These are phyloP conservation scores for Colletotrichum godetiae DNA, from an alignment of 2,329 filamentous ascomycete genomes.

Conservation along the genomic window DNA sequence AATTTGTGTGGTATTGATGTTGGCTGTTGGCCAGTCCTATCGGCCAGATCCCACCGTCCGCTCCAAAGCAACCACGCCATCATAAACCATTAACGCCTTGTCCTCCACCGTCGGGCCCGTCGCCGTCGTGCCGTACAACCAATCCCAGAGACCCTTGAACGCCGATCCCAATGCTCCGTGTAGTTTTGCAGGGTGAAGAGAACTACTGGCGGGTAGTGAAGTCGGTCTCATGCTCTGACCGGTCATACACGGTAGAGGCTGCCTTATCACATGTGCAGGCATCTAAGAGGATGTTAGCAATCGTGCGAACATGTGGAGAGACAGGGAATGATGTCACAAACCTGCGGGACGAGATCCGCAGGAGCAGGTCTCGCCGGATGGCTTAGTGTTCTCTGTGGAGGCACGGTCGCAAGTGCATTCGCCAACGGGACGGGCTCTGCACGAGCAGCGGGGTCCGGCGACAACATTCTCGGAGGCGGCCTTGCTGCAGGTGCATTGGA, in stretches of 20 bases:
- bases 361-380: constrained; percentile 72
- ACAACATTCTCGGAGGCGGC: constrained; percentile 79
- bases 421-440: constrained; percentile 82
- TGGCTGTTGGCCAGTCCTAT: neutral
- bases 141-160: neutral
- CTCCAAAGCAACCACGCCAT: neutral
- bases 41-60: neutral
- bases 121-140: too few relatives aligned
- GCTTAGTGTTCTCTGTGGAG: constrained; percentile 73
- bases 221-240: constrained; percentile 78
- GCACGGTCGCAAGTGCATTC: constrained; percentile 85
- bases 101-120: neutral
- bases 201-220: constrained; percentile 73
- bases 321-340: constrained; percentile 53
- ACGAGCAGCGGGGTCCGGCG: constrained; percentile 82
- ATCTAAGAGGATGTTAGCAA: constrained; percentile 50
- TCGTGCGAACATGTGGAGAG: neutral
- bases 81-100: neutral
- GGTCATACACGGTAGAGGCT: constrained; percentile 69
- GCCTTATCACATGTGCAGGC: constrained; percentile 88
- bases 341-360: constrained; percentile 81
- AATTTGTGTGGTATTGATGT: neutral
- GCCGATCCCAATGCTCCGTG: neutral
- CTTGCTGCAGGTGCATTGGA: constrained; percentile 88
- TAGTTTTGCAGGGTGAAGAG: neutral